A percentile compares a stretch with the other conserved stretches of the same genome.
Evolutionary conservation across 1,284 basidiomycete genomes (phyloP).

Genomic region (Tetrapyrgos nigripes): DNA sequence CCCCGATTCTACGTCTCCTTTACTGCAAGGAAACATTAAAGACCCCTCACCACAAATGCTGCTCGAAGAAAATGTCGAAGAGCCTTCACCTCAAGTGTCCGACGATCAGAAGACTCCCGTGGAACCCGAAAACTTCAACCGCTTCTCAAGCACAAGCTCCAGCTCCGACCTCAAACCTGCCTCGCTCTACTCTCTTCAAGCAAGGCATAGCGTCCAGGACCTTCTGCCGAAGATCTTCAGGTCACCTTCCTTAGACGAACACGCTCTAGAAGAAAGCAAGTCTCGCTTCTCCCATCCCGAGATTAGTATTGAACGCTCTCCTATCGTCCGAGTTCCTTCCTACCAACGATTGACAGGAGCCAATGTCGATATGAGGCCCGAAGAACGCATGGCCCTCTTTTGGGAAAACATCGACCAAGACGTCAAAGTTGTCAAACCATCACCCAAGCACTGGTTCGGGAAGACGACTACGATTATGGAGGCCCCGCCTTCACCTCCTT

Average conservation of each 20-base stretch:
- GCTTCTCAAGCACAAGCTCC: neutral
- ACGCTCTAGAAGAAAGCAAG: constrained; percentile 2
- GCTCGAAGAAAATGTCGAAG: neutral
- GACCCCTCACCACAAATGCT: neutral
- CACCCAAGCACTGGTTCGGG: constrained; percentile 1
- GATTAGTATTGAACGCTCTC: constrained; percentile 22
- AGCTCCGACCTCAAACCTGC: neutral
- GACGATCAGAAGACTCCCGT: neutral
- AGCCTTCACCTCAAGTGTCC: neutral
- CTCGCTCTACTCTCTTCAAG: constrained; percentile 16
- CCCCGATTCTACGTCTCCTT: neutral
- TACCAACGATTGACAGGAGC: constrained; percentile 17
- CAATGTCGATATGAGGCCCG: constrained; percentile 23
- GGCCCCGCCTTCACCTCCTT: neutral
- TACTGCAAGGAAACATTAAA: neutral
- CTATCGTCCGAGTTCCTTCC: constrained; percentile 17
- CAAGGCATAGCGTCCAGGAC: constrained; percentile 17
- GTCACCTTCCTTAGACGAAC: constrained; percentile 12
- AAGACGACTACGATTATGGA: neutral
- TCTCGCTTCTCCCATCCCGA: neutral
- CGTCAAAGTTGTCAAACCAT: constrained; percentile 7
- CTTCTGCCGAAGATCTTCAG: constrained; percentile 17
- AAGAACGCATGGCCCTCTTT: constrained; percentile 38
- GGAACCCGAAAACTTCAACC: neutral
- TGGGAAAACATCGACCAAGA: constrained; percentile 40